These are phyloP conservation scores for Plasmopara viticola DNA, from an alignment of 352 stramenopile genomes.

Conservation along the genomic window DNA sequence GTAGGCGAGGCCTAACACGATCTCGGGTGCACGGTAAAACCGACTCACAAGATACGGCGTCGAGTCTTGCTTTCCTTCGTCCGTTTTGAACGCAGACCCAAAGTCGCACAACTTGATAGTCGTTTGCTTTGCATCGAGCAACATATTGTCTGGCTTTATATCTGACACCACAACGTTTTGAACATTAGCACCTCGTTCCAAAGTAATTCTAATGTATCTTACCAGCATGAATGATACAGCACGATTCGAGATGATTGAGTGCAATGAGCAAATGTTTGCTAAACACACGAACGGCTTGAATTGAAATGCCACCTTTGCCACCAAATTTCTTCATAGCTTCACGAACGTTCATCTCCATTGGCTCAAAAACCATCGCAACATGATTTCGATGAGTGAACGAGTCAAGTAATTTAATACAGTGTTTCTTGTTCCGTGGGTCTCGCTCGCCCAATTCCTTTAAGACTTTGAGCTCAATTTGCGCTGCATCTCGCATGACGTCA, in stretches of 20 bases:
- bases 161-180: conserved; percentile 43
- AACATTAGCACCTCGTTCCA: neutral
- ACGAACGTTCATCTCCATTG: conserved; percentile 96
- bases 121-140: conserved; percentile 93
- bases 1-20: conserved; percentile 87
- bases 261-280: conserved; percentile 75
- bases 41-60: conserved; percentile 98
- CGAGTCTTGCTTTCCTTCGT: conserved; percentile 87
- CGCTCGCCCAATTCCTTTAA: conserved; percentile 66
- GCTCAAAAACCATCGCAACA: conserved; percentile 95
- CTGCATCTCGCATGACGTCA: conserved; percentile 96
- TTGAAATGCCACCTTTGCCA: conserved; percentile 74
- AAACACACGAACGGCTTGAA: conserved; percentile 81
- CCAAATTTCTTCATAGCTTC: conserved; percentile 89
- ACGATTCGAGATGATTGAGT: conserved; percentile 65
- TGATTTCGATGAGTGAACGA: conserved; percentile 92
- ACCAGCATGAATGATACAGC: conserved; percentile 91
- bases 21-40: conserved; percentile 97
- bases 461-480: conserved; percentile 77
- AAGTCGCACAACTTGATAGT: conserved; percentile 98
- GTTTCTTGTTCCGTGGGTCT: conserved; percentile 74
- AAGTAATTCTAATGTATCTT: conserved; percentile 6
- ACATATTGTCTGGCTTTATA: conserved; percentile 98
- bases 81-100: conserved; percentile 92
- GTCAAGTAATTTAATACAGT: conserved; percentile 80